Conservation (phyloP, 441 rosid species). For the Gossypium davidsonii region DNA sequence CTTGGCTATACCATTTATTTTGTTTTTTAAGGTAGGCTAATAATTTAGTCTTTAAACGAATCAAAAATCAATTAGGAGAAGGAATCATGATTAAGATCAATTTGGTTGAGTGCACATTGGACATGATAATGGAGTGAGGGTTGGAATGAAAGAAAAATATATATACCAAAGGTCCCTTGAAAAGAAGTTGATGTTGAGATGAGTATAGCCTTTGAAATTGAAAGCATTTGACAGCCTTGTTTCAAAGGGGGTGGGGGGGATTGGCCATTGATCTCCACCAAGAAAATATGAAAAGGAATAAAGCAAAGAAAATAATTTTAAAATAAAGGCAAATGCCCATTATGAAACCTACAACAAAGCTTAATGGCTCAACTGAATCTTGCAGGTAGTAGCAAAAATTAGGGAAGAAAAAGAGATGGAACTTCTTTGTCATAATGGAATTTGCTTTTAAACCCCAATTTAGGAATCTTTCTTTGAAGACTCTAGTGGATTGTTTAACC, state of each 20-base stretch:
- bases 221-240: conserved; percentile 27
- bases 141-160: conserved; percentile 21
- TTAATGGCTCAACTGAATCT: conserved; percentile 18
- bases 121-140: conserved; percentile 28
- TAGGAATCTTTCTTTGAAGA: conserved; percentile 14
- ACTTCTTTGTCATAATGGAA: conserved; percentile 32
- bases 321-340: conserved; percentile 25
- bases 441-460: conserved; percentile 25
- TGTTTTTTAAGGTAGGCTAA: conserved; percentile 21
- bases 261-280: conserved; percentile 38
- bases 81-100: conserved; percentile 33
- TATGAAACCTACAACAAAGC: conserved; percentile 25
- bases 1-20: conserved; percentile 15
- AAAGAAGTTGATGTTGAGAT: conserved; percentile 37
- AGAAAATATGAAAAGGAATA: conserved; percentile 33
- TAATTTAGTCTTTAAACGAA: conserved; percentile 22
- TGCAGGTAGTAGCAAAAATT: conserved; percentile 12
- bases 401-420: conserved; percentile 14
- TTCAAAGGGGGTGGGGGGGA: conserved; percentile 20
- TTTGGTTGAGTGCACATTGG: conserved; percentile 22
- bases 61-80: conserved; percentile 17
- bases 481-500: conserved; percentile 11
- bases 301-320: conserved; percentile 15
- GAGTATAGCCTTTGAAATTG: conserved; percentile 40
- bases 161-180: conserved; percentile 19